Evolutionary conservation across 768 basidiomycete species (phyloP), one percentile per base, ranked within the genome.

Genomic region (Gymnopilus junonius): DNA sequence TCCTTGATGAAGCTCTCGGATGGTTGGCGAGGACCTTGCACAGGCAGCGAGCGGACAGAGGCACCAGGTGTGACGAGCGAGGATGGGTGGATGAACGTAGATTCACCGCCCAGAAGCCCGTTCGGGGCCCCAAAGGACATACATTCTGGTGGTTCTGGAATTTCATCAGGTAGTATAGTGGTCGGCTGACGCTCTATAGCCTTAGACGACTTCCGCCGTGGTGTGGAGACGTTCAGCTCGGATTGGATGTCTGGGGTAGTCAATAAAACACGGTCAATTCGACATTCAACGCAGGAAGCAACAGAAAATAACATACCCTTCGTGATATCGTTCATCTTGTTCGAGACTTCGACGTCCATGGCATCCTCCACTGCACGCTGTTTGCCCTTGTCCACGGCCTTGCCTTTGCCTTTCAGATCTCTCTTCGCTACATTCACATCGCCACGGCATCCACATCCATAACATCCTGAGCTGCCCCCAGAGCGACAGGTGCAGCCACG

Each of bases 291-390:
- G 3, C 29, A 29, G 32, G 55, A 51, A 17, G 15, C 4, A n/a
- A 55, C 0, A 15, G 21, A 48, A 32, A 37, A 53, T 56, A 58
- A 67, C 73, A 43, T 65, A 83, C 82, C 76, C 59, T 85, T 84
- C 2, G 82, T 84, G 50, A 84, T 83, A 65, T 84, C 82, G 35
- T 74, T 68, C 68, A 82, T 81, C 46, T 60, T 67, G 12, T 32
- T 56, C 54, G 68, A 69, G 59, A 64, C 67, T 21, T 69, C 71
- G 8, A 70, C 63, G 27, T 69, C 70, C 68, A 71, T 66, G 1
- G 61, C 66, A n/a, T 60, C 51, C 2, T 55, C 65, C 45, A 20
- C 21, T 14, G 48, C 58, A 37, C 27, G 48, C 15, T 32, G 48
- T 51, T 29, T 29, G 32, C n/a, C 23, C 35, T 39, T 63, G 56